Evolutionary conservation across 75 land plant species (phyloP), one percentile per base, ranked within the genome.

Genomic region (Isoetes taiwanensis): DNA sequence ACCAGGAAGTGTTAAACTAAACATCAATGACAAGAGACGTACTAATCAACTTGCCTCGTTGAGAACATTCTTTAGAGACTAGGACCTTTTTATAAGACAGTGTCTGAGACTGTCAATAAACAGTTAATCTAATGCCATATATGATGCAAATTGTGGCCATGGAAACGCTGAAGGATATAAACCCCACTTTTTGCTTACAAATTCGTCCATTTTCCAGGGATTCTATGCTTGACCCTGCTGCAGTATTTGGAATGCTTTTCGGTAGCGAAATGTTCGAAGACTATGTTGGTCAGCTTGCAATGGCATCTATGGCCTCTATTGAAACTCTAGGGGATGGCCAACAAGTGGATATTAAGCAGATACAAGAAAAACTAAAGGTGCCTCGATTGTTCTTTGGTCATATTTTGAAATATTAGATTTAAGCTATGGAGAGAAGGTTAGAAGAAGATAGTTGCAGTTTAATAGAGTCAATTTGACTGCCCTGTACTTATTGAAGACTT

Each of bases 161-260:
- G n/a, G n/a, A n/a, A n/a, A n/a, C n/a, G n/a, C n/a, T n/a, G n/a
- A n/a, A n/a, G 39, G 46, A 3, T 43, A 20, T 20, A 43, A 43
- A 43, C 2, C 2, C 46, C 19, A 8, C 8, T 43, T 9, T 19
- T 33, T 39, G 2, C 12, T 64, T 39, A 39, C 11, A 10, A 3
- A 21, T 2, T 57, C 41, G 14, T 17, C 19, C 24, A 2, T 17
- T 34, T 67, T 64, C 21, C 67, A 86, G 91, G 26, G 91, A 83
- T 31, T 32, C 73, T 33, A 83, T 86, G 78, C 34, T 85, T 32
- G 91, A 86, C 30, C 89, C 91, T 34, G 72, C 89, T 41, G 79
- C 89, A 46, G 84, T 86, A 0, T 86, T 86, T 70, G 91, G 84
- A 10, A 86, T 86, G 91, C 61, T 83, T 28, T 86, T 86, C 68